Percentiles rank a stretch among this genome's conserved stretches.
phyloP scores from a whole-genome alignment of 2,329 filamentous ascomycete genomes.

The Chaetomium strumarium region DNA sequence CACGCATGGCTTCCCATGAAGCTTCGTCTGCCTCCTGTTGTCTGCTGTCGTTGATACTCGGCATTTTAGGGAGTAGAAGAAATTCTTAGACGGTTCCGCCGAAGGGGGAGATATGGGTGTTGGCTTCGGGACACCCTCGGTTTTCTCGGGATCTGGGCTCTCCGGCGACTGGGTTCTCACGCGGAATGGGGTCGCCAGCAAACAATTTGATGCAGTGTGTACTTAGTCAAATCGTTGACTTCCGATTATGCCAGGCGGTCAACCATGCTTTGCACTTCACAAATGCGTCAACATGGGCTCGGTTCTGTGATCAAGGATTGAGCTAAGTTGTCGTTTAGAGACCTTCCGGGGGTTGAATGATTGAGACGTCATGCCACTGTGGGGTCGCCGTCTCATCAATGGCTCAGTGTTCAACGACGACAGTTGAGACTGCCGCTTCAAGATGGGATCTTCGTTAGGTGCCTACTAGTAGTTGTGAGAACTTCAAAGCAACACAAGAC shows the following conservation, averaged over 20 bases:
- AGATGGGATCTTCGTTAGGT: no score
- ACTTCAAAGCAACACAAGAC: no score
- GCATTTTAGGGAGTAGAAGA: conserved; percentile 9
- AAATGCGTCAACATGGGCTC: conserved; percentile 9
- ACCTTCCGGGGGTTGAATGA: conserved; percentile 2
- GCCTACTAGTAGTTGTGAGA: no score
- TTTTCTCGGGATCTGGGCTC: not conserved
- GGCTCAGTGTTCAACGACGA: no score
- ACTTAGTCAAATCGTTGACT: not conserved
- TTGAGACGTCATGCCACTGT: conserved; percentile 12
- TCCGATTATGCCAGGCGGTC: no score
- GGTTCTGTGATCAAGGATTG: no score
- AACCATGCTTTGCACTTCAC: no score
- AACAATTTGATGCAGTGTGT: not conserved
- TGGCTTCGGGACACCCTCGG: not conserved
- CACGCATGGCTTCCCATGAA: conserved; percentile 64
- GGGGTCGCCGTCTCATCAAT: not conserved
- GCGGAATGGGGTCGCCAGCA: no score
- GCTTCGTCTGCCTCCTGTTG: conserved; percentile 58
- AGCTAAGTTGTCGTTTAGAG: not conserved
- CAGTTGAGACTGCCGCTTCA: no score
- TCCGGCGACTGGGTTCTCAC: no score
- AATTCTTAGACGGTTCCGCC: no score
- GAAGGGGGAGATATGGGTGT: no score
- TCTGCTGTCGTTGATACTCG: conserved; percentile 19